Evolutionary conservation across 1,284 basidiomycete genomes (phyloP).

Genomic region (Puccinia triticina): DNA sequence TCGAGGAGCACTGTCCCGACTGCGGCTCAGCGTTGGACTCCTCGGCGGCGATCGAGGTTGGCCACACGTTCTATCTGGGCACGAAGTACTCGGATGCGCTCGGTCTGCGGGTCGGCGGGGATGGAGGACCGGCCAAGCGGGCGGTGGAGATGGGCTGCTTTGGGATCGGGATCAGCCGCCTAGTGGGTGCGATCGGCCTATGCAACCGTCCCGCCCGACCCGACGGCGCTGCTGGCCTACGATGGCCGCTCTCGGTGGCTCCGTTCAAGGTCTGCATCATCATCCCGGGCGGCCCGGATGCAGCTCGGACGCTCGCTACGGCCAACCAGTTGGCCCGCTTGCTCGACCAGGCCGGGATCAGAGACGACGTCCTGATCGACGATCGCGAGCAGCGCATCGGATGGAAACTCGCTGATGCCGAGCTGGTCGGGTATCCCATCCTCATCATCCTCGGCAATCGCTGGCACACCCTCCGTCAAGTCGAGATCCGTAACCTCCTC

Average conservation of each 20-base stretch:
- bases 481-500: constrained; percentile 54
- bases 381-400: constrained; percentile 57
- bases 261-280: constrained; percentile 57
- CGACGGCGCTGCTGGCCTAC: constrained; percentile 53
- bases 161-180: constrained; percentile 60
- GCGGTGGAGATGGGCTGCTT: constrained; percentile 62
- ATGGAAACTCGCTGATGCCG: constrained; percentile 59
- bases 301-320: neutral
- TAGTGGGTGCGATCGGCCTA: constrained; percentile 59
- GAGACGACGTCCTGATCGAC: constrained; percentile 57
- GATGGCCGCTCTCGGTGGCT: constrained; percentile 57
- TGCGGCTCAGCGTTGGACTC: constrained; percentile 52
- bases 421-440: constrained; percentile 58
- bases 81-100: constrained; percentile 59
- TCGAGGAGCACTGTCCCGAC: constrained; percentile 56
- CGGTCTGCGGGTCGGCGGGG: constrained; percentile 53
- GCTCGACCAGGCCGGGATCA: neutral
- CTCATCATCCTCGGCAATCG: constrained; percentile 58
- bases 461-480: constrained; percentile 54
- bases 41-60: constrained; percentile 60
- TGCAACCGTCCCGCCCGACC: constrained; percentile 4
- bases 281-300: constrained; percentile 23
- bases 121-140: neutral
- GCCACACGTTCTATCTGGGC: constrained; percentile 61
- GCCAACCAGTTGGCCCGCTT: neutral